Conservation (phyloP, 1,284 basidiomycete species). For the Cutaneotrichosporon dermatis region DNA sequence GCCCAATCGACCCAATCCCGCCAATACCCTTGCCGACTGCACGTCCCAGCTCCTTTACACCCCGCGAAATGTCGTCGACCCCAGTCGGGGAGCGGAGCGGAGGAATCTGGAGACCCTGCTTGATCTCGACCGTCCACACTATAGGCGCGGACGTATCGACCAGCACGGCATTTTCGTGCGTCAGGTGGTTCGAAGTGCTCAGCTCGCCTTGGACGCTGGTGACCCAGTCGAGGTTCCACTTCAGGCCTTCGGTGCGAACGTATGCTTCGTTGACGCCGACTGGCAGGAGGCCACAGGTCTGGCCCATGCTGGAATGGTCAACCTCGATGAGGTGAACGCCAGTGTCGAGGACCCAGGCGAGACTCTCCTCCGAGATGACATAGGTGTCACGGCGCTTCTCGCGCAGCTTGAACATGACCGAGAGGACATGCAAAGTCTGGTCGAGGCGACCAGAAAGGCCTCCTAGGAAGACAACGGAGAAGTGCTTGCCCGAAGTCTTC, state of each 20-base stretch:
- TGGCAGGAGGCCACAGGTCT: constrained; percentile 88
- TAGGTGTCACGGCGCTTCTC: constrained; percentile 61
- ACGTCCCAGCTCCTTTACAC: constrained; percentile 17
- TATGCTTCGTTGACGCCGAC: constrained; percentile 72
- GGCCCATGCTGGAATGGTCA: constrained; percentile 68
- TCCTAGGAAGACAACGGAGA: constrained; percentile 74
- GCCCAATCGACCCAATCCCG: background rate
- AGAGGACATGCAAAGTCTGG: constrained; percentile 87
- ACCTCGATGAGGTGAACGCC: constrained; percentile 74
- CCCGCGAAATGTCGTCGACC: constrained; percentile 15
- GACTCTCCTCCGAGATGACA: constrained; percentile 77
- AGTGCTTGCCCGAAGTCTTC: constrained; percentile 52
- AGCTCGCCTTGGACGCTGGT: constrained; percentile 77
- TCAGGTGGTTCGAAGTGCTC: constrained; percentile 87
- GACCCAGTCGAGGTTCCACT: constrained; percentile 74
- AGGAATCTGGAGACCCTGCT: constrained; percentile 20
- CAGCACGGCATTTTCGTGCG: constrained; percentile 52
- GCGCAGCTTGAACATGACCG: constrained; percentile 76
- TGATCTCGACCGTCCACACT: constrained; percentile 76
- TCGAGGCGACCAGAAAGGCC: constrained; percentile 88
- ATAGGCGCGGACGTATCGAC: constrained; percentile 76
- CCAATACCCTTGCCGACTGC: constrained; percentile 2
- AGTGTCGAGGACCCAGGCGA: constrained; percentile 82
- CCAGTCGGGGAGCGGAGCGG: constrained; percentile 22
- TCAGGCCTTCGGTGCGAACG: constrained; percentile 74